phyloP scores from a whole-genome alignment of 768 basidiomycete genomes.

The Gloeopeniophorella convolvens region DNA sequence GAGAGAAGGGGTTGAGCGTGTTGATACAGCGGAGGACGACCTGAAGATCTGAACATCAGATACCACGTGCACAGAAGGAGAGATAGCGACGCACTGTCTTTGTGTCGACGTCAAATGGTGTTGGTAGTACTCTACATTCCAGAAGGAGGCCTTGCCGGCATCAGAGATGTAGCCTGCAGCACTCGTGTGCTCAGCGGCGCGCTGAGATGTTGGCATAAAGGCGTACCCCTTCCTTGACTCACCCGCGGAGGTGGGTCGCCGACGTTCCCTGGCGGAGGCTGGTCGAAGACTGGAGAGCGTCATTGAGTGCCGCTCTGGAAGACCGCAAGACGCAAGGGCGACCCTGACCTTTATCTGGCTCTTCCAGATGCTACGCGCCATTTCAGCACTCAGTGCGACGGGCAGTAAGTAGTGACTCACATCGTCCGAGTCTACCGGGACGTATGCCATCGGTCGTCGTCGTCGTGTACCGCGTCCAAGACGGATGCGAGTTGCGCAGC shows the following conservation, averaged over 20 bases:
- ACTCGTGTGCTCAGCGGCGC: background rate
- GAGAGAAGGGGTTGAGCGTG: constrained; percentile 68
- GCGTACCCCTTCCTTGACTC: constrained; percentile 12
- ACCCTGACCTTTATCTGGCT: no score
- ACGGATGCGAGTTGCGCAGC: no score
- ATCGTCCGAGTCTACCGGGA: no score
- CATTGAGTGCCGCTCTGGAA: no score
- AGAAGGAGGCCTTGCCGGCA: constrained; percentile 42
- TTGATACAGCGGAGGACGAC: constrained; percentile 71
- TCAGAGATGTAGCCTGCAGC: constrained; percentile 60
- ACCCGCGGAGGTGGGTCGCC: constrained; percentile 1
- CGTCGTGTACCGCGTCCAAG: no score
- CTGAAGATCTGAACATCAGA: constrained; percentile 31
- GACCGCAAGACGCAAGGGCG: no score
- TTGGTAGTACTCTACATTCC: constrained; percentile 83
- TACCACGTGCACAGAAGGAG: background rate
- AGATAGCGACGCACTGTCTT: constrained; percentile 42
- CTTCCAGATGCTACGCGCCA: no score
- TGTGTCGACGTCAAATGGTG: constrained; percentile 87
- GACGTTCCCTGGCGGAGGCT: constrained; percentile 6
- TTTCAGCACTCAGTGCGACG: no score
- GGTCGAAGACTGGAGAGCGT: constrained; percentile 3
- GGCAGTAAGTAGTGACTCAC: no score
- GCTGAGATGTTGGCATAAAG: background rate
- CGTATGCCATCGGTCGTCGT: no score